These are phyloP conservation scores for Cryptococcus maquisensis DNA, from an alignment of 1,284 basidiomycete genomes.

Conservation along the genomic window DNA sequence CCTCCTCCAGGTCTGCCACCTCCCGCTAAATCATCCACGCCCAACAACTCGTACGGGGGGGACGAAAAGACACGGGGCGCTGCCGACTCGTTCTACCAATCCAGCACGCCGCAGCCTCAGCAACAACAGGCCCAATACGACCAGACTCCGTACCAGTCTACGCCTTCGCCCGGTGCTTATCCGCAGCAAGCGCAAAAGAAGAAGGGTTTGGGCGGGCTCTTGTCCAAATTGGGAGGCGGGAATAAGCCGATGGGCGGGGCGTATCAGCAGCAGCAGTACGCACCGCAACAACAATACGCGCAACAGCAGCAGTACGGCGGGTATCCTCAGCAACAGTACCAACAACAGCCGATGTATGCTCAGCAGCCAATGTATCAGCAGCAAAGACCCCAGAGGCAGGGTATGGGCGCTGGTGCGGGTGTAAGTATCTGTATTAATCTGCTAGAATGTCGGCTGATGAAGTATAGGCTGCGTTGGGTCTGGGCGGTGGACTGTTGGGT, in stretches of 20 bases:
- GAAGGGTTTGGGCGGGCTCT: slow-evolving; percentile 34
- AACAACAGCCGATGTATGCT: slow-evolving; percentile 18
- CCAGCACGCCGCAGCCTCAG: slow-evolving; percentile 1
- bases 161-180: slow-evolving; percentile 3
- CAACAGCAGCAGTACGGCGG: slow-evolving; percentile 24
- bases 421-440: slow-evolving; percentile 14
- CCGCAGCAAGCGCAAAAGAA: slow-evolving; percentile 19
- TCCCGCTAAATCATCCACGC: slow-evolving; percentile 9
- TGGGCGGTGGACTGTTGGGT: slow-evolving; percentile 45
- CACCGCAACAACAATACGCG: slow-evolving; percentile 20
- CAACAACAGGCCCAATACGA: slow-evolving; percentile 1
- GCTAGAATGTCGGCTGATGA: not conserved
- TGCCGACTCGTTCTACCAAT: slow-evolving; percentile 1
- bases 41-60: not conserved
- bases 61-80: slow-evolving; percentile 5
- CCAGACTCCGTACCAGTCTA: slow-evolving; percentile 7
- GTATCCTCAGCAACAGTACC: slow-evolving; percentile 16
- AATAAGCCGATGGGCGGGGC: slow-evolving; percentile 5
- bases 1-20: slow-evolving; percentile 45
- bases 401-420: slow-evolving; percentile 39
- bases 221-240: slow-evolving; percentile 34
- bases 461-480: slow-evolving; percentile 32
- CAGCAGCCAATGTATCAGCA: slow-evolving; percentile 17
- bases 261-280: slow-evolving; percentile 24
- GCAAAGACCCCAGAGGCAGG: slow-evolving; percentile 21